Evolutionary conservation across 805 yeast genomes (phyloP).

Genomic region (Ogataea wickerhamii): DNA sequence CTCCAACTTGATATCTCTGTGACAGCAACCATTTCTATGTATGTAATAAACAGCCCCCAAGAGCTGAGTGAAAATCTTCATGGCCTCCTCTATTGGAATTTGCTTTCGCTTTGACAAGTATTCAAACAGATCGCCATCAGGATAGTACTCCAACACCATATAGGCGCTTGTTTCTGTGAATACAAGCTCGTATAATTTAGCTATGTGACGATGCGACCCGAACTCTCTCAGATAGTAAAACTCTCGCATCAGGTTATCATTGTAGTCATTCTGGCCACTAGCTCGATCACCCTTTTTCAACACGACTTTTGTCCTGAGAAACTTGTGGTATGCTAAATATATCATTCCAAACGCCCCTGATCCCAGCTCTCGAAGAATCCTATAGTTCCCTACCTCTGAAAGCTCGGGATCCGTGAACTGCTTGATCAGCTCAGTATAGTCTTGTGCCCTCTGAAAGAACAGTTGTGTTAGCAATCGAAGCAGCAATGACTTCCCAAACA

Average conservation of each 20-base stretch:
- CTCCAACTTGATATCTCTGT: slow-evolving; percentile 81
- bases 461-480: too few species aligned
- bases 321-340: slow-evolving; percentile 73
- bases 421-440: slow-evolving; percentile 37
- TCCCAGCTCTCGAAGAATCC: slow-evolving; percentile 70
- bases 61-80: slow-evolving; percentile 59
- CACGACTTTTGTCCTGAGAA: slow-evolving; percentile 76
- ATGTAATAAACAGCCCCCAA: slow-evolving; percentile 67
- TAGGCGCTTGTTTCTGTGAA: slow-evolving; percentile 77
- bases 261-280: slow-evolving; percentile 43
- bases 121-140: slow-evolving; percentile 73
- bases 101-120: slow-evolving; percentile 52
- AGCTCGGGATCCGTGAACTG: slow-evolving; percentile 38
- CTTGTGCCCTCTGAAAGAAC: slow-evolving; percentile 29
- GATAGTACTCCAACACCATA: slow-evolving; percentile 88
- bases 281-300: slow-evolving; percentile 62
- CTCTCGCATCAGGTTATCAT: slow-evolving; percentile 86
- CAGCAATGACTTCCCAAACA: background rate
- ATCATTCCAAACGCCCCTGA: slow-evolving; percentile 94
- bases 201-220: slow-evolving; percentile 70
- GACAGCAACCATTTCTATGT: slow-evolving; percentile 74
- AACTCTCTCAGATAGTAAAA: slow-evolving; percentile 85
- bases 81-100: slow-evolving; percentile 48
- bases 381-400: slow-evolving; percentile 76
- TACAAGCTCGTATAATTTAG: slow-evolving; percentile 80